Evolutionary conservation across 441 rosid genomes (phyloP), one percentile per base, ranked within the genome.

Genomic region (Melastoma candidum): DNA sequence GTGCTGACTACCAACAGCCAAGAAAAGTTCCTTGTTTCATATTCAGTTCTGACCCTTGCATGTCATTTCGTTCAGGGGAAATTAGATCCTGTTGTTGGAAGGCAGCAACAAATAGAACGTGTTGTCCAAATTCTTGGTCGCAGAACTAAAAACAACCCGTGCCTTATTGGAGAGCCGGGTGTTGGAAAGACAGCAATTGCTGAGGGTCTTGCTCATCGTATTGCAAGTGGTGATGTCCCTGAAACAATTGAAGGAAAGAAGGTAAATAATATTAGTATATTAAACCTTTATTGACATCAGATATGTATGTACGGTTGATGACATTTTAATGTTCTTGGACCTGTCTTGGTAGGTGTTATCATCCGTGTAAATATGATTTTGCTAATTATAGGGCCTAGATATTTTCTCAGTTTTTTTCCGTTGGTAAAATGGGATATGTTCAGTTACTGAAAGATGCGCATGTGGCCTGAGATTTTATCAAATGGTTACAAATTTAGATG

Each of bases 161-260:
- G 95, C 73, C 97, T 94, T 69, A 90, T 94, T 48, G 99, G 99
- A 74, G 99, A 90, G 77, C 87, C 95, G 81, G 97, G 99, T 52
- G 99, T 94, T 53, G 99, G 99, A 53, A 94, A 94, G 75, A 94
- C 97, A 54, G 99, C 97, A 61, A 90, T 94, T 70, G 97, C 97
- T 0, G 97, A 94, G 77, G 97, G 95, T 57, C 87, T 94, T 63
- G 95, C 96, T 3, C 83, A 80, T 43, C 82, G 85, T 13, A 94
- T 94, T 70, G 80, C 96, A 13, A 81, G 69, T 67, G 94, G 96
- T 47, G 89, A 90, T 48, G 87, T 82, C 71, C 99, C 97, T 50
- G 82, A 81, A 46, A 87, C 90, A 51, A 93, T 94, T 57, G 89
- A 81, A 48, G 90, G 89, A 51, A 83, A 86, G 77, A 81, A 79